Conservation (phyloP, 306 rosid genomes). For the Prunus armeniaca region DNA sequence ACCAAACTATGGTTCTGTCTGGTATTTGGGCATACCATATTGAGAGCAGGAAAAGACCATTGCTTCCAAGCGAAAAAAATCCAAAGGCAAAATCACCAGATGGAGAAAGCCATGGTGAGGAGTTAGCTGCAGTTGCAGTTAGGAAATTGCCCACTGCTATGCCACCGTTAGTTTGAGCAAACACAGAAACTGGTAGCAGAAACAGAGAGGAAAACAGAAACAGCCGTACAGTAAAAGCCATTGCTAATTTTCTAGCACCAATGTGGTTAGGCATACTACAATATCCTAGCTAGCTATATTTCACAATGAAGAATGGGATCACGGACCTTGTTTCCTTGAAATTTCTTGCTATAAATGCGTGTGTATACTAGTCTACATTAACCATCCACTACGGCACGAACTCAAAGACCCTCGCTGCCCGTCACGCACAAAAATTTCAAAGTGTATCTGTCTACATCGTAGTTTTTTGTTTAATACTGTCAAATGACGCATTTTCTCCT, state of each 20-base stretch:
- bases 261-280: background rate
- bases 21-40: constrained; percentile 52
- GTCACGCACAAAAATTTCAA: too few species aligned
- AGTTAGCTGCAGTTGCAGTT: constrained; percentile 25
- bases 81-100: constrained; percentile 40
- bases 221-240: background rate
- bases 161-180: constrained; percentile 29
- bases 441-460: too few species aligned
- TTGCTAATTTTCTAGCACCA: background rate
- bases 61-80: constrained; percentile 27
- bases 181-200: constrained; percentile 18
- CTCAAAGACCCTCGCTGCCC: too few species aligned
- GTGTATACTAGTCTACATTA: too few species aligned
- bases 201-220: constrained; percentile 3
- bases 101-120: constrained; percentile 35
- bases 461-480: too few species aligned
- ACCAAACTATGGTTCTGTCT: constrained; percentile 43
- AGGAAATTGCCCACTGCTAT: constrained; percentile 26
- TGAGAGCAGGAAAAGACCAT: constrained; percentile 32
- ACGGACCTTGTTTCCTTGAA: background rate
- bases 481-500: too few species aligned
- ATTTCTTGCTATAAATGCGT: too few species aligned
- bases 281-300: background rate
- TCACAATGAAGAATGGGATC: background rate
- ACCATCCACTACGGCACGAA: too few species aligned